Evolutionary conservation across 345 rosid genomes (phyloP), one percentile per base, ranked within the genome.

Genomic region (Lepidium africanum): DNA sequence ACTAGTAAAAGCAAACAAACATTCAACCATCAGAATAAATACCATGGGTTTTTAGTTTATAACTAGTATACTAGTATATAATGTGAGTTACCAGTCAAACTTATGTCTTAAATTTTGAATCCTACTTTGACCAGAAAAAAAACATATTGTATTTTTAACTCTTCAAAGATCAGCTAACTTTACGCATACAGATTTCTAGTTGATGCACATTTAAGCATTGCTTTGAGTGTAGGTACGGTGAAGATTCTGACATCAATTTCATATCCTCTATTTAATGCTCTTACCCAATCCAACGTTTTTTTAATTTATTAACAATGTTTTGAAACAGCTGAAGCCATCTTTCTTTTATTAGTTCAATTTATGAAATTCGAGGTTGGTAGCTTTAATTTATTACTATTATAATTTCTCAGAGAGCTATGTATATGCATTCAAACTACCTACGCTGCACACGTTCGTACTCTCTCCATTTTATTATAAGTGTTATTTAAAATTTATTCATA

Each of bases 201-300:
- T 56, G 51, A 63, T 72, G 15, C 4, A 16, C 42, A 60, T 59
- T 69, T 49, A 69, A 40, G 23, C 12, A 59, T 6, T 16, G 12
- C 43, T 39, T 59, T 50, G 17, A 38, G 43, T 41, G 46, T 42
- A 63, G 43, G 62, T 59, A 58, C 71, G 42, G 30, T 63, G 57
- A 71, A 63, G 58, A 68, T 72, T 58, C 48, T 53, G 66, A 23
- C 63, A 65, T 59, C 54, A 58, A 11, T 49, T 73, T 65, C 66
- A 58, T 38, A 57, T 57, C 60, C 51, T 41, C 40, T 51, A 67
- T 66, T 74, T 6, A 67, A 61, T 67, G 73, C 57, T 6, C 19
- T 59, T 67, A 74, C 73, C 68, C 51, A 73, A 73, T 67, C 17
- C 10, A 73, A 51, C 9, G 30, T 47, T 57, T 47, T 48, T 73